phyloP scores from a whole-genome alignment of 2,329 filamentous ascomycete genomes.

The Penicillium hordei region DNA sequence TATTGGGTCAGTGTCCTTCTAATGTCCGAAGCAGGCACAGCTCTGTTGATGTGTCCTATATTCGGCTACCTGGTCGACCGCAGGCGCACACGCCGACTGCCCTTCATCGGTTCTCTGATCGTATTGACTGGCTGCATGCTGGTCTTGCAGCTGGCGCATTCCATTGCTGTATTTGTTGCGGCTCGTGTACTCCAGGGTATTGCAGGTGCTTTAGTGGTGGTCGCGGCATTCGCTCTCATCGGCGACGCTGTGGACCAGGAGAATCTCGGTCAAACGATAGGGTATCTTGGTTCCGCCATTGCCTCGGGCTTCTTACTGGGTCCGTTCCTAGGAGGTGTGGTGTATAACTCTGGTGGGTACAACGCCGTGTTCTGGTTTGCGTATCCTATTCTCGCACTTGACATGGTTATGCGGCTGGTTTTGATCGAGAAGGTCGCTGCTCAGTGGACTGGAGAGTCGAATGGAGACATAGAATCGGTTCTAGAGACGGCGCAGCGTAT shows the following conservation, averaged over 20 bases:
- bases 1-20: slow-evolving; percentile 34
- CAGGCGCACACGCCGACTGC: slow-evolving; percentile 50
- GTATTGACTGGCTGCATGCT: slow-evolving; percentile 56
- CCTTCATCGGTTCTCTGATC: slow-evolving; percentile 58
- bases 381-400: slow-evolving; percentile 55
- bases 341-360: slow-evolving; percentile 61
- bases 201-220: slow-evolving; percentile 60
- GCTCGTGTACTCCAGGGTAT: slow-evolving; percentile 60
- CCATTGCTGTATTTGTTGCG: slow-evolving; percentile 49
- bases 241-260: slow-evolving; percentile 58
- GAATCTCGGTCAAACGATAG: slow-evolving; percentile 62
- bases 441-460: slow-evolving; percentile 20
- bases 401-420: slow-evolving; percentile 60
- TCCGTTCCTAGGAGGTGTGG: slow-evolving; percentile 59
- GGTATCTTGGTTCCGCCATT: slow-evolving; percentile 57
- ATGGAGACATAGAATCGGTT: slow-evolving; percentile 30
- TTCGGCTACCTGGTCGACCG: slow-evolving; percentile 33
- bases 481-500: not conserved
- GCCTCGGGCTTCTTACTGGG: slow-evolving; percentile 57
- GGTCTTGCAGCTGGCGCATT: slow-evolving; percentile 54
- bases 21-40: slow-evolving; percentile 30
- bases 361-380: slow-evolving; percentile 59
- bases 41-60: slow-evolving; percentile 29
- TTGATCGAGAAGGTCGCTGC: slow-evolving; percentile 61
- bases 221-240: slow-evolving; percentile 58